These are phyloP conservation scores for Dendrobium officinale DNA, from an alignment of 106 monocot genomes.

Conservation along the genomic window DNA sequence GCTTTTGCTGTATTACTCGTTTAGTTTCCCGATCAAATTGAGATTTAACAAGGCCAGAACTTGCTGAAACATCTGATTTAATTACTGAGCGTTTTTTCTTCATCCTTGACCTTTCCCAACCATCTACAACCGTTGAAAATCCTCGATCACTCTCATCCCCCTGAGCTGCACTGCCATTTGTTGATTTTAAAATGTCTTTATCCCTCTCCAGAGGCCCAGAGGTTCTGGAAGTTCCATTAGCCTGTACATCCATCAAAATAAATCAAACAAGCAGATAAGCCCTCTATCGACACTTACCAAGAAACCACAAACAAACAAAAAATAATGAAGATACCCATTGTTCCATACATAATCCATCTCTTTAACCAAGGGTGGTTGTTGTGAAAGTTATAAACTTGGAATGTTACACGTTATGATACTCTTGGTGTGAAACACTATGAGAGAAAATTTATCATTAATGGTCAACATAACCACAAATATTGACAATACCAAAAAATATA, in stretches of 20 bases:
- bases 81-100: conserved; percentile 58
- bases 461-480: not conserved
- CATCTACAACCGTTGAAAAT: conserved; percentile 24
- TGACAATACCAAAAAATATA: too few species aligned
- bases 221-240: conserved; percentile 22
- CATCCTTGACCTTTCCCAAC: conserved; percentile 59
- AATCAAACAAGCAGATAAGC: conserved; percentile 1
- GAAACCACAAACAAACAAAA: not conserved
- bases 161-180: conserved; percentile 19
- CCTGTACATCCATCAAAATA: conserved; percentile 45
- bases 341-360: not conserved
- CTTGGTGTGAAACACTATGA: not conserved
- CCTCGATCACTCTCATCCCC: conserved; percentile 37
- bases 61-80: conserved; percentile 40
- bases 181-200: conserved; percentile 35
- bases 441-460: not conserved
- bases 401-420: not conserved
- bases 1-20: conserved; percentile 41
- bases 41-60: conserved; percentile 22
- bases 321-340: not conserved
- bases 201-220: conserved; percentile 37
- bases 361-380: not conserved
- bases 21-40: conserved; percentile 47
- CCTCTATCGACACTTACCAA: not conserved
- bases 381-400: not conserved